phyloP scores from a whole-genome alignment of 2,329 filamentous ascomycete genomes.

The Fusarium bulbicola region DNA sequence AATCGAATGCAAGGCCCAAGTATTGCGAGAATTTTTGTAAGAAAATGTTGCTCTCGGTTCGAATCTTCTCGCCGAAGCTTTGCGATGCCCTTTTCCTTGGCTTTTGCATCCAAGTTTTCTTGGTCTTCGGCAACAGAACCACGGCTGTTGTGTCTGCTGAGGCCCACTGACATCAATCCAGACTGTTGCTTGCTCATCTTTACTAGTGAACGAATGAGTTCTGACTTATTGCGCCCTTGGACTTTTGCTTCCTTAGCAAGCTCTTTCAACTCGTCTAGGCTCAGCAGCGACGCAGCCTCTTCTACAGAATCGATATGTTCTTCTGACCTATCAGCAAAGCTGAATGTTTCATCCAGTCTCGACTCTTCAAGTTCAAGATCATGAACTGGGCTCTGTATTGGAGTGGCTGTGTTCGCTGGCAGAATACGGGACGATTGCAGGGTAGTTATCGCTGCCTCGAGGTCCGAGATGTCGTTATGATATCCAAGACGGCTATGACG shows the following conservation, averaged over 20 bases:
- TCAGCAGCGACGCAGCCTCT: constrained; percentile 82
- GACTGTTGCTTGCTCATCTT: constrained; percentile 77
- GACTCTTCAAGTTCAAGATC: constrained; percentile 53
- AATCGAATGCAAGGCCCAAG: constrained; percentile 88
- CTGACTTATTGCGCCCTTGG: constrained; percentile 86
- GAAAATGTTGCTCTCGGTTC: constrained; percentile 78
- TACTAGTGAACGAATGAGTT: constrained; percentile 78
- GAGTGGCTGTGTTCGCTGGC: constrained; percentile 50
- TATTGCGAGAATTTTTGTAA: constrained; percentile 78
- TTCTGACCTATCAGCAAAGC: constrained; percentile 82
- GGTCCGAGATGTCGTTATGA: constrained; percentile 81
- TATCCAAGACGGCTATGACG: constrained; percentile 81
- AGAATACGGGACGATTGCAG: constrained; percentile 69
- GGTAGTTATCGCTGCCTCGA: constrained; percentile 69
- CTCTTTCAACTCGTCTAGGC: constrained; percentile 86
- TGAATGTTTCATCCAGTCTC: constrained; percentile 67
- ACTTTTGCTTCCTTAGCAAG: constrained; percentile 89
- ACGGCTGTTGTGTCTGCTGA: constrained; percentile 71
- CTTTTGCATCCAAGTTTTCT: constrained; percentile 43
- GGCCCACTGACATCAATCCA: constrained; percentile 74
- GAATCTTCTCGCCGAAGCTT: constrained; percentile 48
- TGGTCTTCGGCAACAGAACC: constrained; percentile 60
- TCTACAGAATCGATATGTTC: constrained; percentile 79
- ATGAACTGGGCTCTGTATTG: constrained; percentile 30
- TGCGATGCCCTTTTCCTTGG: not conserved